phyloP scores from a whole-genome alignment of 2,329 filamentous ascomycete species.

The Talaromyces piceae region DNA sequence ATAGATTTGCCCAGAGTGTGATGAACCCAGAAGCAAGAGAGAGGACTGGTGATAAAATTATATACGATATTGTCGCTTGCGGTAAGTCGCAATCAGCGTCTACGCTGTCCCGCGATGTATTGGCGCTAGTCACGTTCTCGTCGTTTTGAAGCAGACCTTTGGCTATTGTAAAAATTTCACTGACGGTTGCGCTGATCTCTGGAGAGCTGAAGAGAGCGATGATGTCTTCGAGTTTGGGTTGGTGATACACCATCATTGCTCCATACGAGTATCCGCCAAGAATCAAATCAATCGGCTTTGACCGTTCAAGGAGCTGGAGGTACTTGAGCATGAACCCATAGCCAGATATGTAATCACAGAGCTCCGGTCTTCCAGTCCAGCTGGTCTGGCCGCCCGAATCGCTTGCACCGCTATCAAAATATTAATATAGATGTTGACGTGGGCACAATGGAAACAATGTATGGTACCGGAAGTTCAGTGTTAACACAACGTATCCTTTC shows the following conservation, averaged over 20 bases:
- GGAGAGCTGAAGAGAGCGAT: conserved; percentile 52
- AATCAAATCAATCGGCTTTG: conserved; percentile 30
- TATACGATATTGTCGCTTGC: conserved; percentile 30
- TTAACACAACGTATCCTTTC: conserved; percentile 67
- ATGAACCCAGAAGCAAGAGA: conserved; percentile 51
- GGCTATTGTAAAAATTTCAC: conserved; percentile 65
- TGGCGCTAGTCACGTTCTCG: conserved; percentile 48
- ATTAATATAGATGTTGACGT: not conserved
- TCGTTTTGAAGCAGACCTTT: conserved; percentile 59
- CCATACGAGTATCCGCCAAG: conserved; percentile 88
- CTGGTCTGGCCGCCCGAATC: conserved; percentile 70
- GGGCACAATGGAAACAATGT: not conserved
- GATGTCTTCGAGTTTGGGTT: conserved; percentile 55
- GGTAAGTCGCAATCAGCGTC: conserved; percentile 14
- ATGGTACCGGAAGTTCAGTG: conserved; percentile 81
- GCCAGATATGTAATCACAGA: conserved; percentile 73
- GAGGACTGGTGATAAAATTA: conserved; percentile 61
- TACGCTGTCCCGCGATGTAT: not conserved
- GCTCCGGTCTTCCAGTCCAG: conserved; percentile 77
- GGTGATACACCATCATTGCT: conserved; percentile 66
- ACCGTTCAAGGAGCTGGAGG: conserved; percentile 28
- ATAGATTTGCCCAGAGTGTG: conserved; percentile 50
- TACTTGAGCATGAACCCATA: conserved; percentile 75
- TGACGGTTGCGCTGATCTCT: conserved; percentile 48
- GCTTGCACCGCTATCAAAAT: conserved; percentile 63